phyloP scores from a whole-genome alignment of 345 rosid species.

The Aquilaria sinensis region DNA sequence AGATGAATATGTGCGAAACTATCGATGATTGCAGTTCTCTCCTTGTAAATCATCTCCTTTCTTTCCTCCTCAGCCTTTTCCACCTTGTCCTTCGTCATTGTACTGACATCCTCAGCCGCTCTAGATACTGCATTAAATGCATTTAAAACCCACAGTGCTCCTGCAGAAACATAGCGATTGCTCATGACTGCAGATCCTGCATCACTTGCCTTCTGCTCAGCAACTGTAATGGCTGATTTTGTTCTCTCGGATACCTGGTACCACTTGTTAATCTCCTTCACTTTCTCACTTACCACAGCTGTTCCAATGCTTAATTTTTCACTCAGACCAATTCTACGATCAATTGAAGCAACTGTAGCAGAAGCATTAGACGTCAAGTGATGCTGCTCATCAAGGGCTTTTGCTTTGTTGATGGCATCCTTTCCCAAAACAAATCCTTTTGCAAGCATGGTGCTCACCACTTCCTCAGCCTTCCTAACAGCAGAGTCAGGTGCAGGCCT shows the following conservation, averaged over 20 bases:
- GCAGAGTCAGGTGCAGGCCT: conserved; percentile 14
- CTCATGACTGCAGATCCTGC: conserved; percentile 34
- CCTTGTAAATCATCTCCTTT: conserved; percentile 15
- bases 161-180: conserved; percentile 30
- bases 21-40: conserved; percentile 6
- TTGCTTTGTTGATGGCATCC: conserved; percentile 42
- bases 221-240: conserved; percentile 28
- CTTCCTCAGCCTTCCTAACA: conserved; percentile 44
- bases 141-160: conserved; percentile 38
- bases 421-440: conserved; percentile 48
- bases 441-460: conserved; percentile 53
- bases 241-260: conserved; percentile 35
- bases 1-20: conserved; percentile 13
- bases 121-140: conserved; percentile 30
- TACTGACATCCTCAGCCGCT: conserved; percentile 34
- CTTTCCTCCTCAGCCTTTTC: conserved; percentile 34
- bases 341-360: conserved; percentile 36
- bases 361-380: conserved; percentile 37
- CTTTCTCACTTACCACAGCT: conserved; percentile 34
- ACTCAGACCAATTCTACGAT: conserved; percentile 30
- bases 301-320: conserved; percentile 33
- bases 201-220: conserved; percentile 37
- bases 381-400: conserved; percentile 39
- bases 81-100: conserved; percentile 36
- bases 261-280: conserved; percentile 32